Evolutionary conservation across 768 basidiomycete species (phyloP).

Genomic region (Boletus sensibilis): DNA sequence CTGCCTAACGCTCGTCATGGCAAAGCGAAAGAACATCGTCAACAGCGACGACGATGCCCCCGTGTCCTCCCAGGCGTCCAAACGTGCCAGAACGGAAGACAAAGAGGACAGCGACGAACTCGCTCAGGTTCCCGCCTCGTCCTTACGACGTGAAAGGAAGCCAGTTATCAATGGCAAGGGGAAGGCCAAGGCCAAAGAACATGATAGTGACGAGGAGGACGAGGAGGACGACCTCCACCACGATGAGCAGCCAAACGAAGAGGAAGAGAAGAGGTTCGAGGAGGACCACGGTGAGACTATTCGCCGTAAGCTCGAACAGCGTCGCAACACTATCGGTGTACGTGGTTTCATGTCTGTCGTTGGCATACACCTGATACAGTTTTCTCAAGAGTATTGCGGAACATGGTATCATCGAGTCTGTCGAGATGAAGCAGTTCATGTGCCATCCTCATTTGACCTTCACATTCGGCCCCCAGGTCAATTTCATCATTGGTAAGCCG

Average conservation of each 20-base stretch:
- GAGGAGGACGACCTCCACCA: constrained; percentile 36
- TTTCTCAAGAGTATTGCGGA: constrained; percentile 68
- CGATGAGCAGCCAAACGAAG: constrained; percentile 42
- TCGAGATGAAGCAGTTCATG: constrained; percentile 95
- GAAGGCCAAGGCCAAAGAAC: constrained; percentile 29
- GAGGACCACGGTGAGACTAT: constrained; percentile 56
- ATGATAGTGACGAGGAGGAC: constrained; percentile 31
- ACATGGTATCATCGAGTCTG: constrained; percentile 81
- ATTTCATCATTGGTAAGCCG: constrained; percentile 86
- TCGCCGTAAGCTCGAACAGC: constrained; percentile 51
- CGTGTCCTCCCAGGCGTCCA: constrained; percentile 36
- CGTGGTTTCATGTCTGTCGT: constrained; percentile 44
- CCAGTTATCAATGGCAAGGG: constrained; percentile 34
- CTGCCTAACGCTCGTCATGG: constrained; percentile 38
- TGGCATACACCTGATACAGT: background rate
- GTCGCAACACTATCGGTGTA: constrained; percentile 40
- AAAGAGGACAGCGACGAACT: constrained; percentile 40
- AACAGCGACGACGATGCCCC: constrained; percentile 44
- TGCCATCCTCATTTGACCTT: constrained; percentile 86
- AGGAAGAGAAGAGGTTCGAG: constrained; percentile 67
- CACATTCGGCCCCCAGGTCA: constrained; percentile 89
- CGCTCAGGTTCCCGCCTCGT: constrained; percentile 15
- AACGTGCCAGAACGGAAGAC: constrained; percentile 47
- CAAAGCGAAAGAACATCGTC: constrained; percentile 48
- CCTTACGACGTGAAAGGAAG: constrained; percentile 27